phyloP scores from a whole-genome alignment of 2,329 filamentous ascomycete genomes.

The Diaporthe citrichinensis region DNA sequence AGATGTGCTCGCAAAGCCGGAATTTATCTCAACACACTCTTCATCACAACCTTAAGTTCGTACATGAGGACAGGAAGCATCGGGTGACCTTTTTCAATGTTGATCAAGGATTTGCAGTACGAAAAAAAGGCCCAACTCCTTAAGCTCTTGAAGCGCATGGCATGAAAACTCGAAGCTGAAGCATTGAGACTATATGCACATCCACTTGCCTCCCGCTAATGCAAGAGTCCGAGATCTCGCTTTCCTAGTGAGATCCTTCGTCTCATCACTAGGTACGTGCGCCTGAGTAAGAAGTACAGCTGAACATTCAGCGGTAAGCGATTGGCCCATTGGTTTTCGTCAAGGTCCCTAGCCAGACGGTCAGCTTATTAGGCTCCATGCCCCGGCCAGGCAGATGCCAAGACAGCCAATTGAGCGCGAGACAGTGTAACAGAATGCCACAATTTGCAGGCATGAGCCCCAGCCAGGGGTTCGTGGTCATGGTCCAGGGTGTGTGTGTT shows the following conservation, averaged over 20 bases:
- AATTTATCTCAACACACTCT: too few species aligned
- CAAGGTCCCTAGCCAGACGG: not conserved
- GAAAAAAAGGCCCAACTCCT: too few species aligned
- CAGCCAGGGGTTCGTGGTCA: not conserved
- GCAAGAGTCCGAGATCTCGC: not conserved
- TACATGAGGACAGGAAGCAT: too few species aligned
- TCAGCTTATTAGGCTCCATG: slow-evolving; percentile 6
- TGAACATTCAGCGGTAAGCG: not conserved
- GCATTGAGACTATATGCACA: too few species aligned
- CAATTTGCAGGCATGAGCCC: not conserved
- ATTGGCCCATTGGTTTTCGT: not conserved
- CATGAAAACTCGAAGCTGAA: too few species aligned
- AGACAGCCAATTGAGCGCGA: not conserved
- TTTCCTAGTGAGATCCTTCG: not conserved
- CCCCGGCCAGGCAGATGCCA: not conserved
- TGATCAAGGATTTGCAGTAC: too few species aligned
- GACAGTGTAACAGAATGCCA: not conserved
- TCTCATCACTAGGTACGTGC: not conserved
- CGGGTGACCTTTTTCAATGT: too few species aligned
- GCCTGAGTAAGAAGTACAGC: not conserved
- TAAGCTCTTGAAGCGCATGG: too few species aligned
- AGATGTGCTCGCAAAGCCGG: too few species aligned
- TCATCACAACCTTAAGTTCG: too few species aligned
- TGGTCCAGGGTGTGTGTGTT: not conserved
- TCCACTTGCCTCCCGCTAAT: too few species aligned